Evolutionary conservation across 2,329 filamentous ascomycete genomes (phyloP), one percentile per base, ranked within the genome.

Genomic region (Diaporthe citrichinensis): DNA sequence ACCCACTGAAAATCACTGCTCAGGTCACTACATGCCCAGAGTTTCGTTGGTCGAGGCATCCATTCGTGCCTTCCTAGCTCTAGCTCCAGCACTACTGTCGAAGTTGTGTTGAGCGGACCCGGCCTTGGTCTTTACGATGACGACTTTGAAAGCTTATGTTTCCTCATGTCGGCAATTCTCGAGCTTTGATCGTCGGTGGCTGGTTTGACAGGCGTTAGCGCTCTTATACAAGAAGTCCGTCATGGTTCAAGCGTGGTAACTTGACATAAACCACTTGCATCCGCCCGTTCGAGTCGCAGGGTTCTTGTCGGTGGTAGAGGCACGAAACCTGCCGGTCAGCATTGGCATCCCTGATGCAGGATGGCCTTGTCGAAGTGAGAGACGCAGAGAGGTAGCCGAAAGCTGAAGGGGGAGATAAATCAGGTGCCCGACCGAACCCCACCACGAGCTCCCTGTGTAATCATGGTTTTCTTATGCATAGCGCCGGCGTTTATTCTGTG

Each of bases 401-500:
- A 69, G n/a, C 39, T 39, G 25, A 20, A 34, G 65, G 49, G 55
- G n/a, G 34, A 55, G 49, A 69, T 39, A 36, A 14, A 41, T 28
- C 12, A 20, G 65, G 49, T 25, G 65, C 34, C 34, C 20, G 7
- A 34, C 39, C 12, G 31, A 51, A 20, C n/a, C 65, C 17, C 49
- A 8, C n/a, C 49, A 55, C 31, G n/a, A 15, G 14, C 65, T 14
- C n/a, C 46, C 49, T 55, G 65, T 55, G 36, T 69, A 20, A 53
- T 55, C n/a, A 69, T 46, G n/a, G 34, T n/a, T 34, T 65, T 23
- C 31, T 36, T 20, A 25, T 55, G 65, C 65, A 69, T 69, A 69
- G 46, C 65, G 49, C 49, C 20, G 65, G 65, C 49, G 49, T 69
- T 69, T 41, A 14, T 55, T 41, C 41, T 55, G 65, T 69, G 49